Conservation (phyloP, 805 yeast species). For the Maudiozyma bulderi region DNA sequence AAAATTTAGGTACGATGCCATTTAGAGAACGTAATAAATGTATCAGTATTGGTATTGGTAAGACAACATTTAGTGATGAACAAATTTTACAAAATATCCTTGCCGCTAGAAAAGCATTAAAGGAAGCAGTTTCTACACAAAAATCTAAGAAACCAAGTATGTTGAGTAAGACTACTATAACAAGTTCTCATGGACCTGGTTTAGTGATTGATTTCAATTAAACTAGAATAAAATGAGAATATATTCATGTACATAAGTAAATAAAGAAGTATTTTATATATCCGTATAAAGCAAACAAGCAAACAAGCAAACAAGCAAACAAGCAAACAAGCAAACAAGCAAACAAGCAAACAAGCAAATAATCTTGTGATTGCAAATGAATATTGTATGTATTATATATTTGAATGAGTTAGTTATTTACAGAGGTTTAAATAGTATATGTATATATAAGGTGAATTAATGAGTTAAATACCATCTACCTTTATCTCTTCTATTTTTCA, state of each 20-base stretch:
- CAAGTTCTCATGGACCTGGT: constrained; percentile 73
- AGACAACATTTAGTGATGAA: constrained; percentile 65
- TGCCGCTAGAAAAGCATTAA: constrained; percentile 55
- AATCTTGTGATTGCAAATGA: no score
- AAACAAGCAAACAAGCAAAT: no score
- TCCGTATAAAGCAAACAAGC: not conserved
- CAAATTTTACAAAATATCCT: constrained; percentile 64
- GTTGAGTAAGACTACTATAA: constrained; percentile 58
- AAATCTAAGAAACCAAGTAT: constrained; percentile 59
- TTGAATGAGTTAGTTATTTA: not conserved
- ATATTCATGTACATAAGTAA: not conserved
- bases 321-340: no score
- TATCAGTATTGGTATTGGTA: constrained; percentile 63
- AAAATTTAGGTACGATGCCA: constrained; percentile 57
- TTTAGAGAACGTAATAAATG: constrained; percentile 61
- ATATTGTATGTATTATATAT: no score
- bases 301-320: no score
- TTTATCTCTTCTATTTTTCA: constrained; percentile 70
- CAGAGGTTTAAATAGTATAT: not conserved
- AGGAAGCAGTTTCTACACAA: constrained; percentile 42
- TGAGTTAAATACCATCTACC: constrained; percentile 92
- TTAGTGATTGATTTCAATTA: constrained; percentile 49
- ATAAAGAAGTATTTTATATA: no score
- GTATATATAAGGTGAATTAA: constrained; percentile 25
- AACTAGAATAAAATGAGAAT: not conserved